Conservation (phyloP, 345 rosid genomes). For the Gossypium australe region DNA sequence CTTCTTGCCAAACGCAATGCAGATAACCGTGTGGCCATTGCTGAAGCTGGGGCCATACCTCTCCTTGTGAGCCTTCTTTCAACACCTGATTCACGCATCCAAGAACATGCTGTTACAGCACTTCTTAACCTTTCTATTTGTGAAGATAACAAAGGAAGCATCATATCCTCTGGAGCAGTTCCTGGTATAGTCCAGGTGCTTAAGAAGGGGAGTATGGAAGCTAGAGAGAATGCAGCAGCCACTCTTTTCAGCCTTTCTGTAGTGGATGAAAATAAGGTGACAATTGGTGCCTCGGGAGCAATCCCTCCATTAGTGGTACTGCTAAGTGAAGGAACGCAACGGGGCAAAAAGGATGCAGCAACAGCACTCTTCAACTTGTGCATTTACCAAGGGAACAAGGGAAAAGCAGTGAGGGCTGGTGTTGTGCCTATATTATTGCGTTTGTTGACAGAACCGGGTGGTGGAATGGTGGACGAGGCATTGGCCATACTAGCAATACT, state of each 20-base stretch:
- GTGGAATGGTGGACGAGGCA: conserved; percentile 79
- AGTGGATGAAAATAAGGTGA: conserved; percentile 86
- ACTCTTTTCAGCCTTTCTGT: conserved; percentile 97
- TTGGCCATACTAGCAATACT: conserved; percentile 73
- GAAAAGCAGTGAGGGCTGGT: conserved; percentile 92
- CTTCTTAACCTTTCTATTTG: conserved; percentile 94
- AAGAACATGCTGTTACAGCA: conserved; percentile 94
- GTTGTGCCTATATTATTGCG: conserved; percentile 57
- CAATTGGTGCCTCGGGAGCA: conserved; percentile 78
- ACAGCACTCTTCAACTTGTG: conserved; percentile 95
- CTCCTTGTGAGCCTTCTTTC: conserved; percentile 74
- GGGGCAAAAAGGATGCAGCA: conserved; percentile 98
- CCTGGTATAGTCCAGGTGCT: conserved; percentile 92
- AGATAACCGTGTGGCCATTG: conserved; percentile 92
- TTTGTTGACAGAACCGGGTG: conserved; percentile 67
- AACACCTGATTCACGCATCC: conserved; percentile 77
- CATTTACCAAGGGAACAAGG: conserved; percentile 97
- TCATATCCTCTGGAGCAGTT: conserved; percentile 79
- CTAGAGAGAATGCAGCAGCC: conserved; percentile 99
- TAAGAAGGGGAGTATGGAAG: conserved; percentile 96
- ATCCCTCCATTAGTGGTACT: conserved; percentile 81
- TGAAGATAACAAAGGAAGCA: conserved; percentile 88
- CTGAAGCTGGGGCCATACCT: conserved; percentile 98
- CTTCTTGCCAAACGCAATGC: conserved; percentile 97
- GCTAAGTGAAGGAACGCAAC: conserved; percentile 80